Percentiles rank a stretch among this genome's conserved stretches.
Evolutionary conservation across 225 moss, liverwort and hornwort genomes (phyloP).

Genomic region (Marchantia polymorpha): DNA sequence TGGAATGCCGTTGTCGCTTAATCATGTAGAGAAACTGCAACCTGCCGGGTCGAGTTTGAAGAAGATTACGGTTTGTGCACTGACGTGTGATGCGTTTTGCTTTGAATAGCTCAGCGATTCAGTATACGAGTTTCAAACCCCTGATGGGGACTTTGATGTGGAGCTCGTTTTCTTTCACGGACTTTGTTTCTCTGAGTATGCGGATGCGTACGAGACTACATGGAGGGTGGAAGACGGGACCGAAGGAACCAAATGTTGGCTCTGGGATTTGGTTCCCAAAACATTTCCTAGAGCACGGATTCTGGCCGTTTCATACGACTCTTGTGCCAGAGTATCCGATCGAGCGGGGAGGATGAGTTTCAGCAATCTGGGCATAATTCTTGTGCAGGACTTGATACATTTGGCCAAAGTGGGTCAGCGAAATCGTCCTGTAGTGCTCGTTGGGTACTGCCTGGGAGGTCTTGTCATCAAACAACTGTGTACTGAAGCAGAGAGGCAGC

Average conservation of each 20-base stretch:
- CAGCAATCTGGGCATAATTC: slow-evolving; percentile 4
- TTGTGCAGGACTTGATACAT: slow-evolving; percentile 17
- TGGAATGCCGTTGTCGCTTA: too few species aligned
- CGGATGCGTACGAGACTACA: slow-evolving; percentile 3
- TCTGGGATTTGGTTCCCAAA: background rate
- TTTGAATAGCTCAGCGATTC: slow-evolving; percentile 9
- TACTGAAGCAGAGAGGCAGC: slow-evolving; percentile 12
- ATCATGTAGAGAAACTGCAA: too few species aligned
- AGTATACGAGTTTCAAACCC: background rate
- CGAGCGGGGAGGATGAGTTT: slow-evolving; percentile 10
- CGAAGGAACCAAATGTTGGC: background rate
- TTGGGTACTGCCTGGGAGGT: slow-evolving; percentile 27
- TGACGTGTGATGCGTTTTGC: too few species aligned
- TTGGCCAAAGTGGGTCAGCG: slow-evolving; percentile 10
- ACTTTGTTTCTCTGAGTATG: background rate
- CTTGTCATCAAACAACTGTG: slow-evolving; percentile 20
- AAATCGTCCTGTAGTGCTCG: slow-evolving; percentile 19
- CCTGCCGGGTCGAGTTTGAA: too few species aligned
- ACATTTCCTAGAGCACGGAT: slow-evolving; percentile 5
- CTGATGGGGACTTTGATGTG: background rate
- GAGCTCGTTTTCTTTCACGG: background rate
- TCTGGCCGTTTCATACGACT: slow-evolving; percentile 18
- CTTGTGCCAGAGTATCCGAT: background rate
- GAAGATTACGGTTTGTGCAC: too few species aligned
- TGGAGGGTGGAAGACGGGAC: background rate